Base-by-base conservation (phyloP, 2,329 filamentous ascomycete genomes). In the Diaporthe citriasiana region DNA sequence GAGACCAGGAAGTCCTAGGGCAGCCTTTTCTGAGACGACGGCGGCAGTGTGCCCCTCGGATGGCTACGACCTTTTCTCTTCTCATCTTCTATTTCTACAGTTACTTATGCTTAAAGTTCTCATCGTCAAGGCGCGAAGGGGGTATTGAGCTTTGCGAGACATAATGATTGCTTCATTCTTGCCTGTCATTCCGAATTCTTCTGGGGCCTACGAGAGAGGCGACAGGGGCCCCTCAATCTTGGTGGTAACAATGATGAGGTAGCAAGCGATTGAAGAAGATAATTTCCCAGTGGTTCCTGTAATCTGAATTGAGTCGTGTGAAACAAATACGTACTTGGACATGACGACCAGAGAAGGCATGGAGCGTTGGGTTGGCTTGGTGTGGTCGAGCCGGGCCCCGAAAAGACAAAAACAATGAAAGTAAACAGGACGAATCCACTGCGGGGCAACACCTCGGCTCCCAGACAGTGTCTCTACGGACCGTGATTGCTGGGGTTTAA, bases 1-100 rank as follows among this genome's bases (percentile, higher is more conserved):
- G 86, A 87, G 79, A 80, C 80, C 56, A 83, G 80, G 75, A 82
- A 80, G 77, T 78, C 73, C 68, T 76, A 75, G 55, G 47, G 40
- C 42, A 42, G 22, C 2, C 10, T 30, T 42, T 59, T 25, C 42
- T 42, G 42, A 73, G 59, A 57, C 25, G 59, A 47, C 30, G 51
- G 30, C 35, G 50, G 19, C 27, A 56, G 9, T 63, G 13, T 25
- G 38, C n/a, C 45, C 25, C 38, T 27, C 33, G 2, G 38, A 30
- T 30, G 40, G 55, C 45, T 55, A 40, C 60, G 63, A 38, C 35
- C 35, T 4, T 53, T 73, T 27, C n/a, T 4, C 35, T 65, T 51
- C 5, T 25, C 17, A 25, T 40, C 47, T 59, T 45, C 22, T 59
- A 38, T 51, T 65, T 69, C 45, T 40, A n/a, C 19, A 51, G 9